phyloP scores from a whole-genome alignment of 805 yeast species.

The Kodamaea jinghongensis region DNA sequence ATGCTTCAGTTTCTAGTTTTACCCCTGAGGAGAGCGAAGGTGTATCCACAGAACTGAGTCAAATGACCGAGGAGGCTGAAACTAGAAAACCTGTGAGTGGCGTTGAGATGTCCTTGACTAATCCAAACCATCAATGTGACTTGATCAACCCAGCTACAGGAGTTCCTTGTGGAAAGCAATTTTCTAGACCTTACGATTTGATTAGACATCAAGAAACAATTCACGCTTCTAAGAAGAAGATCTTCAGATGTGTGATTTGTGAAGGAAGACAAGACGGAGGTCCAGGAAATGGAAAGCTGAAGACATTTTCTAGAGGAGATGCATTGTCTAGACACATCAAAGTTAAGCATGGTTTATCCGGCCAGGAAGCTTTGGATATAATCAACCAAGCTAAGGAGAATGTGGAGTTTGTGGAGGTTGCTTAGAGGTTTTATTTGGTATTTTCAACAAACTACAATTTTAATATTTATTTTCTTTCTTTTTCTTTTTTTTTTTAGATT shows the following conservation, averaged over 20 bases:
- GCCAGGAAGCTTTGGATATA: conserved; percentile 64
- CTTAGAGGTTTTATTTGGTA: conserved; percentile 1
- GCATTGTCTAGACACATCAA: conserved; percentile 52
- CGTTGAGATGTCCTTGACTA: conserved; percentile 13
- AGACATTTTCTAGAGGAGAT: conserved; percentile 47
- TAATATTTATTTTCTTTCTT: conserved; percentile 4
- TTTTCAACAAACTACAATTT: neutral
- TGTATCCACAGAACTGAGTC: neutral
- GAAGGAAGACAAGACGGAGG: conserved; percentile 47
- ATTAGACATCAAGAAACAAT: conserved; percentile 48
- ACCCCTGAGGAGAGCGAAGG: conserved; percentile 3
- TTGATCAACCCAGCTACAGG: conserved; percentile 61
- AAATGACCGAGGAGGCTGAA: neutral
- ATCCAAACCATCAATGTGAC: conserved; percentile 54
- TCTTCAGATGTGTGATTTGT: conserved; percentile 45
- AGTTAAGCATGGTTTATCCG: conserved; percentile 77
- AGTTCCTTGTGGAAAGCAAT: conserved; percentile 67
- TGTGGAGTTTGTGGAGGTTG: conserved; percentile 53
- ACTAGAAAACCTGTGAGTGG: conserved; percentile 4
- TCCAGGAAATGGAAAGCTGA: conserved; percentile 47
- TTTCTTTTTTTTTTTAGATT: conserved; percentile 8
- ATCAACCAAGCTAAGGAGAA: conserved; percentile 75
- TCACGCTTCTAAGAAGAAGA: conserved; percentile 46
- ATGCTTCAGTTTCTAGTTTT: conserved; percentile 1
- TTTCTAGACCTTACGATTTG: conserved; percentile 65